Evolutionary conservation across 1,139 yeast genomes (phyloP), one percentile per base, ranked within the genome.

Genomic region (Yamadazyma sp.): DNA sequence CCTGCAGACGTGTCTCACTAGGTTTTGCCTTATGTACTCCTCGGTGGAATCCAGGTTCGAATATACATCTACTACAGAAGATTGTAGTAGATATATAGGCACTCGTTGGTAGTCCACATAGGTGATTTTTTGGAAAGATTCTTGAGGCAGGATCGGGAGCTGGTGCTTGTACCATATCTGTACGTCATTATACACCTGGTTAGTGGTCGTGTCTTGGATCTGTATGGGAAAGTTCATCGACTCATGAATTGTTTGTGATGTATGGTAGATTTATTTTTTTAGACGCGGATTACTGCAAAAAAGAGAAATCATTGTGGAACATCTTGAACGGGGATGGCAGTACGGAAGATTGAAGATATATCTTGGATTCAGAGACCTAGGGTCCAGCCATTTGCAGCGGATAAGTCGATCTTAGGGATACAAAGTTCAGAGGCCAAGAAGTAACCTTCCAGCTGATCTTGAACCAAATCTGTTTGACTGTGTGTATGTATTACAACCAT

Each of bases 31-130:
- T 41, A 70, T 66, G 48, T 56, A 69, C 2, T 41, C 41, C 20
- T 53, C 49, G 1, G 73, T 62, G 0, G 37, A 37, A 3, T 39
- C 33, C 26, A 47, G 46, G 28, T 49, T 51, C 4, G 74, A 52
- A 46, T 55, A 69, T 4, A 69, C 61, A 22, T 49, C 47, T 9
- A 55, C 43, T 2, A 66, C 60, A 2, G 51, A 52, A 8, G 56
- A 40, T 27, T 48, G 50, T 5, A 68, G 42, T 25, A 70, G 48
- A 41, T 58, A 59, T 2, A 66, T 34, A 2, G 76, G 75, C 12
- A 68, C 50, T 34, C 49, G 41, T 3, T 42, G 41, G 42, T 56
- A 52, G 35, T 63, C 49, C 17, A 67, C 53, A 37, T 50, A 49
- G 24, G 39, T 31, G 5, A 50, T 12, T 28, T 32, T 36, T 15